These are phyloP conservation scores for Pestalotiopsis sp. DNA, from an alignment of 2,329 filamentous ascomycete species.

Conservation along the genomic window DNA sequence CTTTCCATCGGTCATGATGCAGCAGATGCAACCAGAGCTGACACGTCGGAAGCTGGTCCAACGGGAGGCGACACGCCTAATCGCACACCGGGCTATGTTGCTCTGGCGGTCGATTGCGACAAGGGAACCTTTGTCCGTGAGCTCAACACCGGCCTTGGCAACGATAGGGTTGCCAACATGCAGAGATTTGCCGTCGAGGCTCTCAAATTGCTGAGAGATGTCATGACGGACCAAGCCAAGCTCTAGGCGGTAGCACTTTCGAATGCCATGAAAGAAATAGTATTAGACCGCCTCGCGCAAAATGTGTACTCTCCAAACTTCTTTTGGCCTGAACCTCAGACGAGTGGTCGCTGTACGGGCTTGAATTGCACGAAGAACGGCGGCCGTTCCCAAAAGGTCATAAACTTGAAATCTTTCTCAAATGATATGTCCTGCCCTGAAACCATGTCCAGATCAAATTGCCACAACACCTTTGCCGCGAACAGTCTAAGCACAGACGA, in stretches of 20 bases:
- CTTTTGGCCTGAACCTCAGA: not conserved
- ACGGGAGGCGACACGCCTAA: conserved; percentile 57
- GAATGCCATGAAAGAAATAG: not conserved
- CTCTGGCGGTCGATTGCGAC: conserved; percentile 57
- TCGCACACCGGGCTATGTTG: conserved; percentile 62
- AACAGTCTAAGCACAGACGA: conserved; percentile 11
- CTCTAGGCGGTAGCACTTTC: not conserved
- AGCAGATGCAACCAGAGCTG: not conserved
- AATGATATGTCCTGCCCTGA: conserved; percentile 12
- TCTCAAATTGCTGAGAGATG: conserved; percentile 55
- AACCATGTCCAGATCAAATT: conserved; percentile 11
- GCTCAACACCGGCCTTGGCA: conserved; percentile 52
- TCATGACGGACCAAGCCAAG: conserved; percentile 36
- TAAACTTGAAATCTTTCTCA: conserved; percentile 15
- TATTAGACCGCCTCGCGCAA: not conserved
- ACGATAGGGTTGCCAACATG: conserved; percentile 62
- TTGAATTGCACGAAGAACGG: conserved; percentile 12
- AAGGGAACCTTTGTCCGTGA: conserved; percentile 53
- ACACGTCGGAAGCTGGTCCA: conserved; percentile 48
- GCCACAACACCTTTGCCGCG: conserved; percentile 12
- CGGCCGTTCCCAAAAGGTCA: conserved; percentile 14
- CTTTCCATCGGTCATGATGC: not conserved
- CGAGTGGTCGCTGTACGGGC: not conserved
- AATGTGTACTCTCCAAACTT: not conserved
- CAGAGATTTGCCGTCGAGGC: conserved; percentile 59